Evolutionary conservation across 1,284 basidiomycete genomes (phyloP), one percentile per base, ranked within the genome.

Genomic region (Cryptococcus floricola): DNA sequence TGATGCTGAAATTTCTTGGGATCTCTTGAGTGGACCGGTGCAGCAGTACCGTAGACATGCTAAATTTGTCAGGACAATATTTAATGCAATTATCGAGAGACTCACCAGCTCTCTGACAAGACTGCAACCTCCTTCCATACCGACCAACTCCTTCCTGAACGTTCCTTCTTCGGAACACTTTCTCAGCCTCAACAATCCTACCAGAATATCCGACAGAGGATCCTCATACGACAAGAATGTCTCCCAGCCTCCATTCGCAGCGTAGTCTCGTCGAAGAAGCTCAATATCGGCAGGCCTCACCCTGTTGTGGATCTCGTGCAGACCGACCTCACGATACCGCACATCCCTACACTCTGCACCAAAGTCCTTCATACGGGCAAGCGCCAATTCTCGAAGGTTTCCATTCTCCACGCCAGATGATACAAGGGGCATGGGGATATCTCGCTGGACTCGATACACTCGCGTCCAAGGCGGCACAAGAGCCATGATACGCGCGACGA

Each of bases 161-260:
- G 96, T 98, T 2, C 94, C 94, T 61, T 95, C 92, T 56, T 91
- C 88, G 3, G 91, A 94, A 73, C 96, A 98, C 76, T 96, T 97
- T 53, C 96, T 83, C 68, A 99, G 78, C 18, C 96, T 85, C 49
- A 99, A 81, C 28, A 99, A 80, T 12, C 96, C 96, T 57, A 99
- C 87, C 50, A 99, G 85, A 70, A 99, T 98, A 69, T 99, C 96
- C 59, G 85, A 85, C 74, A 93, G 91, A 4, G 95, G 94, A 76
- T 99, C 96, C 79, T 99, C 96, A 74, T 98, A 99, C 19, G 93
- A 94, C 16, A 99, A 80, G 83, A 99, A 99, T 0, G 95, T 98
- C 79, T 99, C 96, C 96, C 96, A 99, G 25, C 95, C 91, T 3
- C 91, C 95, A 68, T 98, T 99, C 28, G 96, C 96, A 2, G 89